These are phyloP conservation scores for Mycena latifolia DNA, from an alignment of 768 basidiomycete genomes.

Conservation along the genomic window DNA sequence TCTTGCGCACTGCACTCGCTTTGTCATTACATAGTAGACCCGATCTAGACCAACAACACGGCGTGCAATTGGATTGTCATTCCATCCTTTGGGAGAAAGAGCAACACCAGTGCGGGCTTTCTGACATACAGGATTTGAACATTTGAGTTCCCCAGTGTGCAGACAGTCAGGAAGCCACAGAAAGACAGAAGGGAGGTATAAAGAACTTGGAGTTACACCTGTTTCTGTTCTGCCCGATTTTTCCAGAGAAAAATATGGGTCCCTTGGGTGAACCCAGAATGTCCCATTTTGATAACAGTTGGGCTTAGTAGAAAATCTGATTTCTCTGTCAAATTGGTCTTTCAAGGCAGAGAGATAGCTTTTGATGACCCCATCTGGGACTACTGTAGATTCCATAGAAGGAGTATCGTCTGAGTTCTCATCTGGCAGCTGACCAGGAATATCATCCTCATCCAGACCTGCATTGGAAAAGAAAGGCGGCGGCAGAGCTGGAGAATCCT, in stretches of 20 bases:
- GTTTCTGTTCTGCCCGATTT: not conserved
- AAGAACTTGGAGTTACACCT: not conserved
- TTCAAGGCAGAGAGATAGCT: not conserved
- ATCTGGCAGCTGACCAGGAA: not conserved
- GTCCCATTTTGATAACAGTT: not conserved
- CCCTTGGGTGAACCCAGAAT: slow-evolving; percentile 9
- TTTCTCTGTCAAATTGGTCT: not conserved
- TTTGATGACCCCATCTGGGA: not conserved
- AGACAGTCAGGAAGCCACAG: slow-evolving; percentile 7
- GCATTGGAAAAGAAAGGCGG: not conserved
- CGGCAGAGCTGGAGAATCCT: not conserved
- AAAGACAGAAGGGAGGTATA: slow-evolving; percentile 5
- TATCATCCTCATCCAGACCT: not conserved
- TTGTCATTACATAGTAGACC: slow-evolving; percentile 36
- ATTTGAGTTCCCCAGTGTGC: not conserved
- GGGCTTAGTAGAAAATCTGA: not conserved
- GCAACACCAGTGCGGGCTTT: not conserved
- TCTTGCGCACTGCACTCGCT: slow-evolving; percentile 18
- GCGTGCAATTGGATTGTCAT: slow-evolving; percentile 32
- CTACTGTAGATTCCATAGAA: not conserved
- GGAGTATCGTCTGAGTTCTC: not conserved
- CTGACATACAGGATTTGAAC: not conserved
- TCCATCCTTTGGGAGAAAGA: slow-evolving; percentile 32
- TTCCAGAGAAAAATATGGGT: not conserved
- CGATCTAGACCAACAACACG: slow-evolving; percentile 31